A percentile compares a stretch with the other conserved stretches of the same genome.
Evolutionary conservation across 2,329 filamentous ascomycete genomes (phyloP).

Genomic region (Epichloe aotearoae): DNA sequence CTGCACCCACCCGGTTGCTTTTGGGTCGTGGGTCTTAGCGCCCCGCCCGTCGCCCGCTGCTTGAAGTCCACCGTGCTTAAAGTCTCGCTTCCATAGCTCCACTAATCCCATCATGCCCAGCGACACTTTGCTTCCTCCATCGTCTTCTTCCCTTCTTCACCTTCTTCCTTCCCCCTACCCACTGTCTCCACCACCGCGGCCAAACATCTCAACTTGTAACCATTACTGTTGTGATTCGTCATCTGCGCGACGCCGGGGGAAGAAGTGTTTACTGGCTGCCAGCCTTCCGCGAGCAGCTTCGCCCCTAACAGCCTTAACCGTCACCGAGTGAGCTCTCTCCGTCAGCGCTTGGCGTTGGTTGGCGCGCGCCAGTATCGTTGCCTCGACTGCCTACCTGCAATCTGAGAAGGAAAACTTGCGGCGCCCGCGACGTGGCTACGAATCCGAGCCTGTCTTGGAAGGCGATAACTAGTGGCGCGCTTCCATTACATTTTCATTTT

Average conservation of each 20-base stretch:
- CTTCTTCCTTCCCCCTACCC: conserved; percentile 13
- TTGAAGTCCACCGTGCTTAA: background rate
- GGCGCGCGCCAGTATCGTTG: background rate
- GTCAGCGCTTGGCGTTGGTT: background rate
- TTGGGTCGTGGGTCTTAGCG: conserved; percentile 5
- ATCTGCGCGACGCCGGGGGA: background rate
- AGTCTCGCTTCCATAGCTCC: conserved; percentile 11
- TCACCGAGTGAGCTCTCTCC: background rate
- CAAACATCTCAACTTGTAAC: conserved; percentile 7
- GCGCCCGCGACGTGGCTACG: background rate
- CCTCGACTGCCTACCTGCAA: background rate
- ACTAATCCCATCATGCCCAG: conserved; percentile 14
- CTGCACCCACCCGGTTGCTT: conserved; percentile 7
- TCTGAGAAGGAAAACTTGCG: background rate
- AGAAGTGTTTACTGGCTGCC: background rate
- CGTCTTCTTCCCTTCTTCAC: conserved; percentile 12
- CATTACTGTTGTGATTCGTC: conserved; percentile 7
- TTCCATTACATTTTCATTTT: background rate
- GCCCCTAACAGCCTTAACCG: background rate
- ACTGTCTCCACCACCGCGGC: conserved; percentile 16
- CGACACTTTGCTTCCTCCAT: conserved; percentile 12
- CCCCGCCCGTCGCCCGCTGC: conserved; percentile 2
- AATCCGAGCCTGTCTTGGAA: background rate
- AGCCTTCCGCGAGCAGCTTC: background rate
- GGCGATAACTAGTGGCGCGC: background rate